Conservation (phyloP, 768 basidiomycete genomes). For the Lentinus brumalis region DNA sequence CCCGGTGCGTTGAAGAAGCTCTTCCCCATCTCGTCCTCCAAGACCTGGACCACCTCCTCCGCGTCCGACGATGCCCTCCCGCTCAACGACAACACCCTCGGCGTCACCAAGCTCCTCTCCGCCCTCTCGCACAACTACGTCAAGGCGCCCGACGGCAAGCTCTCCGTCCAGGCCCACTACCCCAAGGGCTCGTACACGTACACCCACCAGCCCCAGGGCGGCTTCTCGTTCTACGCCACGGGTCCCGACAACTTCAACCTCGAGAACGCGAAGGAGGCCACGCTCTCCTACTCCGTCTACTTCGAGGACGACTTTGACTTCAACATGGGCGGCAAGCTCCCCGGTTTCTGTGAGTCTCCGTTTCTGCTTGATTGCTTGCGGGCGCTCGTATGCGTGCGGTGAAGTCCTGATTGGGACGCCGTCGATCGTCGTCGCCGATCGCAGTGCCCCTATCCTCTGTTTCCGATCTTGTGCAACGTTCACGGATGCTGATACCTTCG, state of each 20-base stretch:
- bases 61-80: slow-evolving; percentile 24
- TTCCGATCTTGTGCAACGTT: background rate
- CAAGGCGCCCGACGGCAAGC: slow-evolving; percentile 27
- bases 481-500: background rate
- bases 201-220: slow-evolving; percentile 49
- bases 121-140: slow-evolving; percentile 29
- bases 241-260: slow-evolving; percentile 56
- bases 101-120: slow-evolving; percentile 24
- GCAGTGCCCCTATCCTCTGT: slow-evolving; percentile 9
- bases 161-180: slow-evolving; percentile 29
- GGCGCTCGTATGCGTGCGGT: background rate
- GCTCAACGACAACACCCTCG: slow-evolving; percentile 30
- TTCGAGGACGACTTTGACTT: slow-evolving; percentile 67
- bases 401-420: background rate
- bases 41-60: slow-evolving; percentile 31
- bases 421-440: background rate
- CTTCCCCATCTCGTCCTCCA: slow-evolving; percentile 27
- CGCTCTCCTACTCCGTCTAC: slow-evolving; percentile 62
- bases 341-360: slow-evolving; percentile 65
- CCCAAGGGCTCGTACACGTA: slow-evolving; percentile 57
- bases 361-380: background rate
- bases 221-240: slow-evolving; percentile 72
- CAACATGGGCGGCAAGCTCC: slow-evolving; percentile 71
- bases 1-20: slow-evolving; percentile 17
- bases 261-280: slow-evolving; percentile 64